Evolutionary conservation across 306 rosid species (phyloP).

Genomic region (Rosa rugosa): DNA sequence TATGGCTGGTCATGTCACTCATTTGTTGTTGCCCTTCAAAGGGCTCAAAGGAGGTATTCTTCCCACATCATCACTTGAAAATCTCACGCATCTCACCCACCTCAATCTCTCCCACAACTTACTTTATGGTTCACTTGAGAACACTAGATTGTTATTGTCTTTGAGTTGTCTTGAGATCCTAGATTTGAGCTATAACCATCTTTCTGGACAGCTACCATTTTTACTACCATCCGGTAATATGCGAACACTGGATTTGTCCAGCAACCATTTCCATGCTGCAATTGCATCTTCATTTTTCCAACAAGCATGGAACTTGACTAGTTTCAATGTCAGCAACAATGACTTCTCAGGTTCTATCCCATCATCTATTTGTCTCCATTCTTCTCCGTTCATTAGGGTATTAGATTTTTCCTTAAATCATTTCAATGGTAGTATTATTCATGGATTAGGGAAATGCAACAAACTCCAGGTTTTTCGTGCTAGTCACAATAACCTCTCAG

Average conservation of each 20-base stretch:
- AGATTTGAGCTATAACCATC: not conserved
- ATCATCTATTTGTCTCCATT: not conserved
- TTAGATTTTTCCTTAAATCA: not conserved
- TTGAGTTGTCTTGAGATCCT: not conserved
- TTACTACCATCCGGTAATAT: not conserved
- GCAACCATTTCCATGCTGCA: not conserved
- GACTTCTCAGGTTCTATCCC: not conserved
- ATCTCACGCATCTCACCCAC: not conserved
- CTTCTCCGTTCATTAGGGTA: not conserved
- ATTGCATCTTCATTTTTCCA: not conserved
- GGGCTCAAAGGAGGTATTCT: not conserved
- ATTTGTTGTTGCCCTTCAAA: not conserved
- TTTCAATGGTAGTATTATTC: not conserved
- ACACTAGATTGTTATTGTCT: not conserved
- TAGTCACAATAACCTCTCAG: not conserved
- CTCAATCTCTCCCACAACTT: not conserved
- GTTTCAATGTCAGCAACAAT: not conserved
- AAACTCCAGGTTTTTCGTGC: not conserved
- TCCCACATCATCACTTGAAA: not conserved
- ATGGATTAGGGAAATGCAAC: not conserved
- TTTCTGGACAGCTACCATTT: not conserved
- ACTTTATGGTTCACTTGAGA: not conserved
- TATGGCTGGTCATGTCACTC: not conserved
- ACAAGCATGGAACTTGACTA: not conserved
- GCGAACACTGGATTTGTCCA: not conserved